Conservation (phyloP, 2,329 filamentous ascomycete genomes). For the Penicillium sp. region DNA sequence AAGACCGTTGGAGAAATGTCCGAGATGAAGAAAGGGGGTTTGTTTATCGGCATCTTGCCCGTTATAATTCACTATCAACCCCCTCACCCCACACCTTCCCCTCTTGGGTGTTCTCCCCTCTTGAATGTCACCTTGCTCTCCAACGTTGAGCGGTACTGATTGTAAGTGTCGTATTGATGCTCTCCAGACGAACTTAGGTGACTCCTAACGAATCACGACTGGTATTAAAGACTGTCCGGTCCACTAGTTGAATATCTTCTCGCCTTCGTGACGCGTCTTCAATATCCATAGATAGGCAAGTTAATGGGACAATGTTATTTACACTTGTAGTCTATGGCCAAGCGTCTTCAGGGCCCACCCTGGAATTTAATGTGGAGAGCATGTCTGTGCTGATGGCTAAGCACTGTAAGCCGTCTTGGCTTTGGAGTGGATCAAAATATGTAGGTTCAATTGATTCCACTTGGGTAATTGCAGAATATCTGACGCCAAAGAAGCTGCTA, state of each 20-base stretch:
- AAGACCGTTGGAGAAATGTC: neutral
- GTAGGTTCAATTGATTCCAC: neutral
- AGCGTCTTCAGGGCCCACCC: neutral
- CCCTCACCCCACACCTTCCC: slow-evolving; percentile 5
- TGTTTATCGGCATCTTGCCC: slow-evolving; percentile 1
- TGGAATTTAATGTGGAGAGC: neutral
- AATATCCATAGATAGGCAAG: neutral
- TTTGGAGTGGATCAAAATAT: neutral
- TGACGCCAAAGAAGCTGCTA: neutral
- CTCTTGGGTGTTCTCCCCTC: slow-evolving; percentile 10
- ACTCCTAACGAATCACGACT: neutral
- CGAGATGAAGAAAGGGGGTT: neutral
- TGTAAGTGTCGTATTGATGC: neutral
- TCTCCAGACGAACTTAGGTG: neutral
- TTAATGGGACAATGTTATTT: neutral
- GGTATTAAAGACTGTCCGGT: neutral
- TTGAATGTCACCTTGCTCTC: slow-evolving; percentile 11
- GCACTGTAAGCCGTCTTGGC: neutral
- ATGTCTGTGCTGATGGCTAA: neutral
- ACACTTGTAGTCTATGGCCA: neutral
- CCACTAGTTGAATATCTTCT: neutral
- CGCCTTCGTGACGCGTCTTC: neutral
- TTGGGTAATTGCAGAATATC: no score
- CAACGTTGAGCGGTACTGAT: neutral
- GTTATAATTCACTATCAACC: neutral